phyloP scores from a whole-genome alignment of 192 early-diverging fungal genomes.

The Podila epicladia region DNA sequence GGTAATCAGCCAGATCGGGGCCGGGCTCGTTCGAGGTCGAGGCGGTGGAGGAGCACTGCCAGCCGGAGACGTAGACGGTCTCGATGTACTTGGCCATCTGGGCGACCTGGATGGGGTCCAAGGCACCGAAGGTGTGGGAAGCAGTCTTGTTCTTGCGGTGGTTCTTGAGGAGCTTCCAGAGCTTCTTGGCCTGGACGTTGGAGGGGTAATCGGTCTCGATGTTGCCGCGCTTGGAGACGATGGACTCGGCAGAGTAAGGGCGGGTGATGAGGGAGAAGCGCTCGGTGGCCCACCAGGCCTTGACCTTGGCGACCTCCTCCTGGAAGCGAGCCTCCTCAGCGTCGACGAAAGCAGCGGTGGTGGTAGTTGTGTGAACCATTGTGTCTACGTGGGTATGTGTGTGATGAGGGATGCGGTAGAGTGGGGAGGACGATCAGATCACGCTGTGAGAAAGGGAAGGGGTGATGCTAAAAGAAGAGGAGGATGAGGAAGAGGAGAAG shows the following conservation, averaged over 20 bases:
- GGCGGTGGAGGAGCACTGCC: constrained; percentile 98
- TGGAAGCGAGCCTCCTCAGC: constrained; percentile 82
- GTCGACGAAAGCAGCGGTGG: constrained; percentile 52
- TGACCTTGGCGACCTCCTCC: constrained; percentile 82
- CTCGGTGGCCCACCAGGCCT: constrained; percentile 86
- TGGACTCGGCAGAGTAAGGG: constrained; percentile 86
- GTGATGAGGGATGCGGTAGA: background rate
- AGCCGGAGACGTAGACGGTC: constrained; percentile 97
- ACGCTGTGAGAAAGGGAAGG: background rate
- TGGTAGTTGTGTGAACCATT: constrained; percentile 50
- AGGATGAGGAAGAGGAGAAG: background rate
- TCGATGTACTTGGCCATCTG: constrained; percentile 98
- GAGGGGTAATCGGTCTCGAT: constrained; percentile 81
- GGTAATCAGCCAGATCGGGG: constrained; percentile 98
- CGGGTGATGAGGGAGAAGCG: constrained; percentile 87
- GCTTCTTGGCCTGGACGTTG: constrained; percentile 91
- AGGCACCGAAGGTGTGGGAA: constrained; percentile 93
- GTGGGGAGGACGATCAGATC: background rate
- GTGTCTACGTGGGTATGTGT: constrained; percentile 4
- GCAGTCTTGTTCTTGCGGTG: constrained; percentile 84
- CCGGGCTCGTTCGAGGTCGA: constrained; percentile 96
- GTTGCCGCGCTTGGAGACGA: constrained; percentile 91
- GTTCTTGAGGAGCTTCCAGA: constrained; percentile 82
- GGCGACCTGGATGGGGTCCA: constrained; percentile 94
- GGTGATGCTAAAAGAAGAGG: background rate